These are phyloP conservation scores for Cystobasidium sp. DNA, from an alignment of 1,284 basidiomycete genomes.

Conservation along the genomic window DNA sequence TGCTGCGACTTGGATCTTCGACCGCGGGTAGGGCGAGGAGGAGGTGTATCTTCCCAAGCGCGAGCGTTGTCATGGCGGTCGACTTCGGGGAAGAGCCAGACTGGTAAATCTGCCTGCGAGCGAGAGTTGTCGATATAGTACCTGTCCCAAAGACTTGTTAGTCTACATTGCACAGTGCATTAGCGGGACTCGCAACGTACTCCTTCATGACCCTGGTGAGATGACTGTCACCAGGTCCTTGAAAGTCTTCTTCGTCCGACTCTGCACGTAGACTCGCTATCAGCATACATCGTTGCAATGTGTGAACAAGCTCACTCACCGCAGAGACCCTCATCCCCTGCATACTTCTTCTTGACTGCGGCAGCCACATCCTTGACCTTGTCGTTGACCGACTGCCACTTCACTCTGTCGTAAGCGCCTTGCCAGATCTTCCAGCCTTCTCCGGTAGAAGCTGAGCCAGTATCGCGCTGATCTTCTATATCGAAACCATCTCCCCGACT, in stretches of 20 bases:
- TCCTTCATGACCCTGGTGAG: constrained; percentile 41
- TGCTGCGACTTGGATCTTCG: background rate
- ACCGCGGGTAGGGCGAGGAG: background rate
- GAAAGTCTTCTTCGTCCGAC: constrained; percentile 39
- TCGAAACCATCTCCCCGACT: no score
- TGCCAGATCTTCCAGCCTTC: constrained; percentile 42
- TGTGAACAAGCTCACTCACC: constrained; percentile 1
- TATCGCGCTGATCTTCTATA: no score
- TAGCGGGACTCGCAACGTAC: background rate
- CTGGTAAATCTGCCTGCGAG: constrained; percentile 30
- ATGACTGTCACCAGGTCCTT: constrained; percentile 38
- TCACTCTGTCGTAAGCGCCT: constrained; percentile 24
- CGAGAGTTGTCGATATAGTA: constrained; percentile 40
- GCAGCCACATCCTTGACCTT: constrained; percentile 27
- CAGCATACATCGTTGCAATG: background rate
- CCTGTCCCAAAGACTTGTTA: background rate
- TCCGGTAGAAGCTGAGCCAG: background rate
- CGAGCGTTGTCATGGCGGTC: background rate
- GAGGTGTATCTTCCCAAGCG: constrained; percentile 24
- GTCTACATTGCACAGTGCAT: background rate
- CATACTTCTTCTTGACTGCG: constrained; percentile 24
- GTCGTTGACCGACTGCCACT: constrained; percentile 37
- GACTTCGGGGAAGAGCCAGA: constrained; percentile 38
- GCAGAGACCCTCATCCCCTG: constrained; percentile 30
- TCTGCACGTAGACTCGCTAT: constrained; percentile 3